Base-by-base conservation (phyloP, 2,329 filamentous ascomycete species). In the Chaetomium sp. region DNA sequence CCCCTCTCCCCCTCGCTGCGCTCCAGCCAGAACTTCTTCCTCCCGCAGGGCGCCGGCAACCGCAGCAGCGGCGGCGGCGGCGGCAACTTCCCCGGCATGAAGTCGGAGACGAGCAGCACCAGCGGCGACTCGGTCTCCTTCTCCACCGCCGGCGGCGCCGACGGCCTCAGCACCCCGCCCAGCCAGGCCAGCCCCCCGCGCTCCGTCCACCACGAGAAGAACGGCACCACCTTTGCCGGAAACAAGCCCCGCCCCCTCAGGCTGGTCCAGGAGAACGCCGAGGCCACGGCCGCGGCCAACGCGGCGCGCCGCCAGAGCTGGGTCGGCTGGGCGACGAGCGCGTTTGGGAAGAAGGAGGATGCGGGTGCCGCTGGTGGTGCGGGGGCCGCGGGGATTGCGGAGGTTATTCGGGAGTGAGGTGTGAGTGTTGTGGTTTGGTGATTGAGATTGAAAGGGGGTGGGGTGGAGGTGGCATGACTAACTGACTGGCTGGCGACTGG, bases 231-330 rank as follows among this genome's bases (percentile, higher is more conserved):
- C 68, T 78, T 85, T 63, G 85, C 85, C 4, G 87, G 87, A 53
- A 89, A 88, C 73, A 95, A 95, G 77, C 88, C 96, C 65, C 85
- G 93, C 42, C 94, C 94, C 7, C 80, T 99, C 69, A 85, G 94
- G 19, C 83, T 99, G 33, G 93, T 98, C 55, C 91, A 95, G 77
- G 92, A 96, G 78, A 89, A 89, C 69, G 76, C 78, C 25, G 84
- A 85, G 58, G 74, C 74, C 2, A 81, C 82, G 71, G 75, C 75
- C 23, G 76, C 80, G 3, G 51, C 60, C 76, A 74, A 73, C 35
- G 74, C 78, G 61, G 84, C 83, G 72, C 89, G 89, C 79, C 80
- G 87, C 56, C 80, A 81, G 23, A 89, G 86, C 75, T 90, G 87
- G 87, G 83, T 88, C 64, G 85, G 85, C 13, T 88, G 86, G 85